These are phyloP conservation scores for Phytophthora citricola DNA, from an alignment of 352 stramenopile species.

Conservation along the genomic window DNA sequence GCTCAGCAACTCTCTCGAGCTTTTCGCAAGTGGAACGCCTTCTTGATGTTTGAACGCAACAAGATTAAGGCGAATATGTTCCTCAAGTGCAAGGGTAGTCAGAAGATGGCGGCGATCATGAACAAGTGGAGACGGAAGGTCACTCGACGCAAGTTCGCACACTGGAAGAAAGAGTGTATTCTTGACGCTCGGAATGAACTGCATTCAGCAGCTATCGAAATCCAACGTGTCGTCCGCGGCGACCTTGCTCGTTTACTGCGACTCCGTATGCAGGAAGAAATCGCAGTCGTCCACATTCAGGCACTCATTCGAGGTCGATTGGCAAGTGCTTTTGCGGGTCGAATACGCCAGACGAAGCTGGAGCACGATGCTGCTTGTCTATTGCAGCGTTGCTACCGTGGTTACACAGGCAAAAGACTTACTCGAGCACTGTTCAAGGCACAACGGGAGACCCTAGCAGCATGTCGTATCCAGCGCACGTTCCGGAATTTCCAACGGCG, in stretches of 20 bases:
- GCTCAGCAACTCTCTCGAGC: slow-evolving; percentile 70
- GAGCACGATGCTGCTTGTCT: slow-evolving; percentile 57
- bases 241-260: slow-evolving; percentile 45
- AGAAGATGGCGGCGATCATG: slow-evolving; percentile 78
- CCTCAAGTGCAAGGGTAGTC: slow-evolving; percentile 83
- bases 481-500: slow-evolving; percentile 72
- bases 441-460: slow-evolving; percentile 64
- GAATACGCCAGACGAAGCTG: slow-evolving; percentile 40
- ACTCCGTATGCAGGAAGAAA: slow-evolving; percentile 26
- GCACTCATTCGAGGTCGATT: slow-evolving; percentile 58
- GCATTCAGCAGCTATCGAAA: slow-evolving; percentile 68
- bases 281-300: slow-evolving; percentile 57
- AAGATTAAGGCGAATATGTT: slow-evolving; percentile 82
- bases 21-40: slow-evolving; percentile 75
- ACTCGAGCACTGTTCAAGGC: slow-evolving; percentile 66
- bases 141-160: slow-evolving; percentile 47
- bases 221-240: slow-evolving; percentile 71
- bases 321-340: slow-evolving; percentile 28
- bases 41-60: slow-evolving; percentile 76
- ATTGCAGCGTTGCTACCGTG: slow-evolving; percentile 81
- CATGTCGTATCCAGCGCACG: slow-evolving; percentile 67
- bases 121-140: slow-evolving; percentile 64
- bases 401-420: slow-evolving; percentile 78
- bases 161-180: slow-evolving; percentile 60
- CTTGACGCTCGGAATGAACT: slow-evolving; percentile 66